Base-by-base conservation (phyloP, 2,329 filamentous ascomycete species). In the Neoarthrinium moseri region DNA sequence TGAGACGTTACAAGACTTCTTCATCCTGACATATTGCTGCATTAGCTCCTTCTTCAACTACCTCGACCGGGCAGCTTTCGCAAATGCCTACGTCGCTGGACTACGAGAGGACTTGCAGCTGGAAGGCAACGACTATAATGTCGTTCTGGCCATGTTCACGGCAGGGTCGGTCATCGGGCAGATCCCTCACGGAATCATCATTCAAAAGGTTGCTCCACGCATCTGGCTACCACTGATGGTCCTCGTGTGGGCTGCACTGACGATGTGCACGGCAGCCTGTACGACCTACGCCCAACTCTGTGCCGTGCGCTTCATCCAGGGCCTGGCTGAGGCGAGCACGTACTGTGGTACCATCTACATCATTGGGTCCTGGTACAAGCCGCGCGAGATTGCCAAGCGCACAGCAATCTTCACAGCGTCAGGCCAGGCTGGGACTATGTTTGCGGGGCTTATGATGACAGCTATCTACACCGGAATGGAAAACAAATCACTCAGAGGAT, bases 391-490 rank as follows among this genome's bases (percentile, higher is more conserved):
- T 0, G 75, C 73, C 4, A 80, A 78, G 51, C 66, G 77, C 2
- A 73, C 66, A 6, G 75, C 72, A 8, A 72, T 81, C 34, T 80
- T 79, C 55, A 77, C 73, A 5, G 69, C 72, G 3, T 74, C 73
- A 6, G 75, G 74, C 3, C 63, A 77, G 5, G 74, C 73, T 0
- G 77, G 76, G 0, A 75, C 69, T 1, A 75, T 80, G 70, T 77
- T 81, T 41, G 70, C 71, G 4, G 77, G 77, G 0, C 72, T 80
- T 39, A 73, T 83, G 51, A 78, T 81, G 57, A 74, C 74, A 0
- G 75, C 73, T 3, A 61, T 62, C 21, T 51, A 59, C 44, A 54
- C 65, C 26, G 62, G 63, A 3, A 52, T 62, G 47, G 54, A 74
- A 20, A 74, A 76, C 0, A 56, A 69, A 10, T 56, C 56, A 6